Conservation (phyloP, 305 asterid genomes). For the Fraxinus floribunda region DNA sequence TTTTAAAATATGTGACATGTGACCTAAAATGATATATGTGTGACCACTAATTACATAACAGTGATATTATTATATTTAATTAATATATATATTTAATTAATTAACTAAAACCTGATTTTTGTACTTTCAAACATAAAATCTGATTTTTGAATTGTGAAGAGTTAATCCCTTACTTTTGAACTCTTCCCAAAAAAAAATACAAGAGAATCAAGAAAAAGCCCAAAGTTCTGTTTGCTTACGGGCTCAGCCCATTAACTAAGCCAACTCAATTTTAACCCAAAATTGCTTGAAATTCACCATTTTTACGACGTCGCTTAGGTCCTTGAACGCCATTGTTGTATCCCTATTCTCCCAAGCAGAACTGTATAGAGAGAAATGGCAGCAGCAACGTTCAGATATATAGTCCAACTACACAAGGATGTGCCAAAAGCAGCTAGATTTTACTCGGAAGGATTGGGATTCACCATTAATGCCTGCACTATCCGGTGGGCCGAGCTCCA, state of each 20-base stretch:
- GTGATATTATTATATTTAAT: too few species aligned
- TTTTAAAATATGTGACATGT: too few species aligned
- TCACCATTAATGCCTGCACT: conserved; percentile 71
- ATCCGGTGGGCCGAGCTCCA: conserved; percentile 90
- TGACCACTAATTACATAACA: too few species aligned
- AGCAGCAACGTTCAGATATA: conserved; percentile 65
- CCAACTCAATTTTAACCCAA: not conserved
- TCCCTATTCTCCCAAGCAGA: not conserved
- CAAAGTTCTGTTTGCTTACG: not conserved
- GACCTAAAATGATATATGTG: too few species aligned
- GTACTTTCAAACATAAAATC: too few species aligned
- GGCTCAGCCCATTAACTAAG: not conserved
- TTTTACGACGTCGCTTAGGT: not conserved
- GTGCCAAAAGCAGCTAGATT: conserved; percentile 88
- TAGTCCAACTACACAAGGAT: conserved; percentile 80
- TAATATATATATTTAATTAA: too few species aligned
- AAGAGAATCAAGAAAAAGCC: not conserved
- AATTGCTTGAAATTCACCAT: not conserved
- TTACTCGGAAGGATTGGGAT: conserved; percentile 77
- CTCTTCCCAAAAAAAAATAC: too few species aligned
- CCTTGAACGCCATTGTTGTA: not conserved
- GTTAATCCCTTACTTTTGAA: too few species aligned
- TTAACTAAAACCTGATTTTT: too few species aligned
- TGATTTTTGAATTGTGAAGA: too few species aligned
- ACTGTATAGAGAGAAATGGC: conserved; percentile 30